Evolutionary conservation across 1,284 basidiomycete species (phyloP), one percentile per base, ranked within the genome.

Genomic region (Fomitiporia mediterranea): DNA sequence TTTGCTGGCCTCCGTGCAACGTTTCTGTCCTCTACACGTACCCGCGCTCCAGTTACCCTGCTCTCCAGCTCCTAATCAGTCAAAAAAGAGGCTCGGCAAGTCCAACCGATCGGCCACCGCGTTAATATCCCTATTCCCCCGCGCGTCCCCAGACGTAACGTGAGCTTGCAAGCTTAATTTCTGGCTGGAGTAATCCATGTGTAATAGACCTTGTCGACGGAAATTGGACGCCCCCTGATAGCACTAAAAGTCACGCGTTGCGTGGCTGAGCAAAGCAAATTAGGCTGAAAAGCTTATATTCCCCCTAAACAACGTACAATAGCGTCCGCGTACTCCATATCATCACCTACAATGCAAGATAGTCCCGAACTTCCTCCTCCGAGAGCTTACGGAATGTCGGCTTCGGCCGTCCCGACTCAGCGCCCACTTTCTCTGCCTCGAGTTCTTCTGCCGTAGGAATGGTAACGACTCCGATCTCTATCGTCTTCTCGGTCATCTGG

Each of bases 401-500:
- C 66, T 84, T 86, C 51, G 84, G 82, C 57, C 91, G 81, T 37
- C 81, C 84, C 7, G 83, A 87, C 63, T 87, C 86, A 47, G 83
- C 83, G 32, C 84, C 84, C 58, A 86, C 80, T 65, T 84, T 88
- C 27, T 78, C 82, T 56, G 82, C 85, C 62, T 86, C 85, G 55
- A 91, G 76, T 67, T 93, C 89, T 62, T 85, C 83, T 23, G 78
- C 68, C 21, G 84, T 89, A 3, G 94, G 93, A 15, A 93, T 89
- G 51, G 91, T 93, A 59, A 99, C 83, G 47, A 99, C 86, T 46
- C 97, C 97, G 58, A 99, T 95, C 74, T 99, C 97, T 67, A 99
- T 97, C 34, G 97, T 99, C 78, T 98, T 96, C 75, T 98, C 96
- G 19, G 96, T 98, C 95, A 99, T 98, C 70, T 98, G 91, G 11